Base-by-base conservation (phyloP, 371 early-diverging fungal species). In the Mortierella sp. region DNA sequence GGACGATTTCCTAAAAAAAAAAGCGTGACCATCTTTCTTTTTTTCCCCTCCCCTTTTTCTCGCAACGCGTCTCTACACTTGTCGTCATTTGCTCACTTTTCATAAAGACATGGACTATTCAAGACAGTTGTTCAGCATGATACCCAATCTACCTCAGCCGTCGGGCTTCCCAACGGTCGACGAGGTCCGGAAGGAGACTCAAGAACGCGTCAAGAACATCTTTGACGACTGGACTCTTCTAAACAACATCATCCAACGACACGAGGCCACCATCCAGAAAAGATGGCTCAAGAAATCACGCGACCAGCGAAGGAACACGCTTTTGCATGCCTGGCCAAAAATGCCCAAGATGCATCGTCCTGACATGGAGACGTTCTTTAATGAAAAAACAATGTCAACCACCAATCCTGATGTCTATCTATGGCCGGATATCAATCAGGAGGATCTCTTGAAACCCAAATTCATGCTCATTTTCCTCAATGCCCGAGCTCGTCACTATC, bases 371-470 rank as follows among this genome's bases (percentile, higher is more conserved):
- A 66, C 62, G 25, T 62, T 58, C 63, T 57, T 66, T 45, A 43
- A 46, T 28, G 72, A 72, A 48, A 57, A 57, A 53, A 56, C 62
- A 58, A 4, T 47, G 15, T 14, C 60, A 55, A 63, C 52, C 30
- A 50, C 45, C 25, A 44, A 47, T 60, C 58, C 26, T 43, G 59
- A 57, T 25, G 72, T 51, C 12, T 72, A 66, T 62, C 29, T 72
- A 19, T 72, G 72, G 72, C 72, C 72, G 29, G 19, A 66, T 62
- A 63, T 72, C 66, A 72, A 66, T 23, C 72, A 72, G 21, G 72
- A 72, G 67, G 72, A 72, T 25, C 72, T 72, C 45, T 37, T 72
- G n/a, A 72, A 72, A 37, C 67, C 67, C 59, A 72, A 72, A 48
- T n/a, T 72, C 19, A 23, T 72, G 50, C 72, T 66, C 55, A 63